Base-by-base conservation (phyloP, 768 basidiomycete genomes). In the Kwoniella heveanensis region DNA sequence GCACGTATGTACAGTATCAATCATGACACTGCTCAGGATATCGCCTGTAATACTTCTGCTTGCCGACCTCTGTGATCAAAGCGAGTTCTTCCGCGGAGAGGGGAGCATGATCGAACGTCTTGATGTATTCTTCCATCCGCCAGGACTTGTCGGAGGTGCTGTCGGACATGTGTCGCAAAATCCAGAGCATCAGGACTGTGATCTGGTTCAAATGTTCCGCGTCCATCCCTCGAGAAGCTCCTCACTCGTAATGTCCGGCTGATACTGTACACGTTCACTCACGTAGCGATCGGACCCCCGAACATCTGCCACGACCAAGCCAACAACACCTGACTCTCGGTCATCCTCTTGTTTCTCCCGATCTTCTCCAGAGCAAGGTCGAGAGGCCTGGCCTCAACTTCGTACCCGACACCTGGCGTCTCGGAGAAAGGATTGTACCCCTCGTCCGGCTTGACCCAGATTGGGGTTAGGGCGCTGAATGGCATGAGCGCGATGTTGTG, bases 401-500 rank as follows among this genome's bases (percentile, higher is more conserved):
- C 32, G 32, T 5, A 67, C 22, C 49, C 26, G 8, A 64, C 26
- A 10, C 74, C 54, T 2, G 70, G 51, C 13, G 47, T 30, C 30
- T 76, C 71, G 37, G 37, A n/a, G 54, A 39, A 12, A 74, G 63
- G 2, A 69, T 63, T 22, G 64, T 67, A 36, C 67, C 69, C 4
- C 53, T 44, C 1, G 32, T 32, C 32, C 13, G 32, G 13, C 32
- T 32, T 32, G 32, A 56, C 48, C 13, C 59, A 65, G 39, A 79
- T 25, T 1, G 78, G 57, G 7, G 72, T 69, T 2, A 77, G 67
- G 2, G 70, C 64, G 0, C 76, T 74, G 57, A 75, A 80, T 15
- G 57, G 44, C n/a, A 67, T 68, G 21, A 77, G 66, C 12, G 61
- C 58, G 65, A 81, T 81, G 25, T 69, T 63, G 57, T 80, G 57